A percentile compares a stretch with the other conserved stretches of the same genome.
Conservation (phyloP, 2,329 filamentous ascomycete genomes). For the Phialocephala sp. region DNA sequence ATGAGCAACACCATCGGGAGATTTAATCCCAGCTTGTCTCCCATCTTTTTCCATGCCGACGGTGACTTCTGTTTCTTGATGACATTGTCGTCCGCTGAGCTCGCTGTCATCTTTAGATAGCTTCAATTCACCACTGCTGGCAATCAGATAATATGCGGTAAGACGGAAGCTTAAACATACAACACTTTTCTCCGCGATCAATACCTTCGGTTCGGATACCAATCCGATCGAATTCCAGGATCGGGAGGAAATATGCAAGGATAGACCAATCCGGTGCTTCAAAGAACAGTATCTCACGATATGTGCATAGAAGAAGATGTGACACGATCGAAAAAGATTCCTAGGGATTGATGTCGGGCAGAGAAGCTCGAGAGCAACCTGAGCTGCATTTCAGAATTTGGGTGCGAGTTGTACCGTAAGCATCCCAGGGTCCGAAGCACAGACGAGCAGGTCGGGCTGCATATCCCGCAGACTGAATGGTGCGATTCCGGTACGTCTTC, state of each 20-base stretch:
- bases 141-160: background rate
- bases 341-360: background rate
- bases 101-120: background rate
- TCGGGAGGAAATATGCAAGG: background rate
- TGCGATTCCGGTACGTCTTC: background rate
- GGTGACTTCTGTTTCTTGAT: constrained; percentile 2
- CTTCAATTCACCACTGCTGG: background rate
- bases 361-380: constrained; percentile 4
- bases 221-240: background rate
- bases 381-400: background rate
- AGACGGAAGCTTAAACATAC: background rate
- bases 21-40: constrained; percentile 9
- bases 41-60: constrained; percentile 14
- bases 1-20: constrained; percentile 16
- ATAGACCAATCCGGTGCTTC: constrained; percentile 4
- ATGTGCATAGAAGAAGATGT: background rate
- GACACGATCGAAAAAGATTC: constrained; percentile 5
- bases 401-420: constrained; percentile 11
- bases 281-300: constrained; percentile 1
- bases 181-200: background rate
- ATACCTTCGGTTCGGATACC: background rate
- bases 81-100: constrained; percentile 3
- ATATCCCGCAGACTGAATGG: background rate
- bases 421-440: background rate
- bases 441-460: background rate